Conservation (phyloP, 2,329 filamentous ascomycete genomes). For the Myriosclerotinia scirpicola region DNA sequence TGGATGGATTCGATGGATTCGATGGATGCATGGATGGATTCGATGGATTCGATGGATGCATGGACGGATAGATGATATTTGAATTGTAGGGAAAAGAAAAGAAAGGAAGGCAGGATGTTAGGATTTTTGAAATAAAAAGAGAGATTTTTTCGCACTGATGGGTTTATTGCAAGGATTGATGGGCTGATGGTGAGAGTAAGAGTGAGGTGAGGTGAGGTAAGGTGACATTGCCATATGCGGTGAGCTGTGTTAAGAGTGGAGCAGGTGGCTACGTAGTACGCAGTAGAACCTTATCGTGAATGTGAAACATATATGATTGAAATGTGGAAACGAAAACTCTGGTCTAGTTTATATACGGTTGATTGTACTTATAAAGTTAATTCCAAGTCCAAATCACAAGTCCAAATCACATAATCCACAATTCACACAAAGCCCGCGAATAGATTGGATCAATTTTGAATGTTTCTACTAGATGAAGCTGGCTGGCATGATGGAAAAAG, state of each 20-base stretch:
- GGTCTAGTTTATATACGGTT: too few relatives aligned
- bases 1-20: neutral
- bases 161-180: neutral
- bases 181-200: too few relatives aligned
- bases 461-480: slow-evolving; percentile 34
- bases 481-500: slow-evolving; percentile 36
- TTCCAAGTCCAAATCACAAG: too few relatives aligned
- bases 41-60: neutral
- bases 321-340: too few relatives aligned
- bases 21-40: neutral
- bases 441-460: slow-evolving; percentile 3
- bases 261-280: too few relatives aligned
- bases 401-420: neutral
- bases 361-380: neutral
- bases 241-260: too few relatives aligned
- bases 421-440: neutral
- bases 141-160: neutral
- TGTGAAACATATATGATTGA: too few relatives aligned
- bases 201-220: neutral
- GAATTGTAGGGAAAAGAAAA: neutral
- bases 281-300: too few relatives aligned
- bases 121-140: slow-evolving; percentile 2
- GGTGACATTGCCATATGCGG: too few relatives aligned
- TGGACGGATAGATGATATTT: neutral
- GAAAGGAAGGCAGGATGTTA: neutral